Conservation (phyloP, 495 filamentous ascomycete species). For the Penicillium angulare region DNA sequence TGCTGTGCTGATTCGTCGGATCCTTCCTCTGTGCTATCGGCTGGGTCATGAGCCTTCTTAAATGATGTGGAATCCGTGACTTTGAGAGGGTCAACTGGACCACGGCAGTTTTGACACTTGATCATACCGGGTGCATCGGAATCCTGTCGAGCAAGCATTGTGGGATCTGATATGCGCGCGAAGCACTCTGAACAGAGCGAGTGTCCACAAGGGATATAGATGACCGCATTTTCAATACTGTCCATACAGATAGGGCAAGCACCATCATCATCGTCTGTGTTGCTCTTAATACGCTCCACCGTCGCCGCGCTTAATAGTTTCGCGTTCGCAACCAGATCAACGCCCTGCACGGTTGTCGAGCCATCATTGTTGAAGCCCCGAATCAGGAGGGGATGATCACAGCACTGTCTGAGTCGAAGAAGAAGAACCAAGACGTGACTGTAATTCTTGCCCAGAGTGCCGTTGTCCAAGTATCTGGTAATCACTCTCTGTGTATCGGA, state of each 20-base stretch:
- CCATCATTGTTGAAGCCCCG: slow-evolving; percentile 60
- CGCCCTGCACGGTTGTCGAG: slow-evolving; percentile 47
- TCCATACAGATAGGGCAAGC: slow-evolving; percentile 80
- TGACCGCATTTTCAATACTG: slow-evolving; percentile 67
- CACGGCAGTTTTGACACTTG: slow-evolving; percentile 78
- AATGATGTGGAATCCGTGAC: slow-evolving; percentile 75
- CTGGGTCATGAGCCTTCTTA: slow-evolving; percentile 66
- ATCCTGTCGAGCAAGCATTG: slow-evolving; percentile 58
- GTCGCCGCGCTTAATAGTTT: slow-evolving; percentile 58
- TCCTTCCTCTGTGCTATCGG: not conserved
- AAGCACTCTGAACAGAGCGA: slow-evolving; percentile 79
- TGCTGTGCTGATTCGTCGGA: slow-evolving; percentile 18
- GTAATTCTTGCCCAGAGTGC: slow-evolving; percentile 76
- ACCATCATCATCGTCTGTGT: slow-evolving; percentile 47
- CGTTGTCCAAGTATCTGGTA: slow-evolving; percentile 72
- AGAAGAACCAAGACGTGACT: slow-evolving; percentile 82
- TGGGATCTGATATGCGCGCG: slow-evolving; percentile 64
- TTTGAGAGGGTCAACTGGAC: slow-evolving; percentile 58
- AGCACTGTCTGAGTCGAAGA: slow-evolving; percentile 79
- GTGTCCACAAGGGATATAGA: slow-evolving; percentile 86
- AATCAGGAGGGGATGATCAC: slow-evolving; percentile 91
- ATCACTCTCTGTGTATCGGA: slow-evolving; percentile 63
- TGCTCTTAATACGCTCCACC: slow-evolving; percentile 66
- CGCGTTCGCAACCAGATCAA: slow-evolving; percentile 67
- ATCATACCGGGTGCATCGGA: slow-evolving; percentile 44